These are phyloP conservation scores for Mycosphaerella sp. DNA, from an alignment of 2,329 filamentous ascomycete genomes.

Conservation along the genomic window DNA sequence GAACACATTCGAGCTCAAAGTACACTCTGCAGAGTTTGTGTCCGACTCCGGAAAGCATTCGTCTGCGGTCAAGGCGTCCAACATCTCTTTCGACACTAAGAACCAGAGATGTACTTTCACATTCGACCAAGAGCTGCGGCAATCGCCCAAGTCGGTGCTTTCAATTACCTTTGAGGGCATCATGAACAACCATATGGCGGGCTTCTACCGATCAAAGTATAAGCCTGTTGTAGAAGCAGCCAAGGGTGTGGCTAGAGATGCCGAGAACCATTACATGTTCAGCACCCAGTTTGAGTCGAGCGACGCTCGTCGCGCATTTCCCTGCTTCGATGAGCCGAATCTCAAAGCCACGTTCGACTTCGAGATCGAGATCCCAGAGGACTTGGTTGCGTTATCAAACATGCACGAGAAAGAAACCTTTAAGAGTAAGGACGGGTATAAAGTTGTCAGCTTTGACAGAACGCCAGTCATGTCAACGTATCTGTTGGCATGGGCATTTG, in stretches of 20 bases:
- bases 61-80: conserved; percentile 54
- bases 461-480: conserved; percentile 88
- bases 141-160: conserved; percentile 60
- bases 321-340: conserved; percentile 97
- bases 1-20: conserved; percentile 78
- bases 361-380: conserved; percentile 80
- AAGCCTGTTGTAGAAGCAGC: conserved; percentile 68
- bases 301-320: conserved; percentile 89
- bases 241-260: conserved; percentile 69
- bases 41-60: conserved; percentile 54
- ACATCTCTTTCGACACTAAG: conserved; percentile 73
- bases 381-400: conserved; percentile 85
- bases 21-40: conserved; percentile 60
- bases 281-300: conserved; percentile 98
- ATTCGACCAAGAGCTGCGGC: conserved; percentile 66
- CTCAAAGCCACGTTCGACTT: conserved; percentile 96
- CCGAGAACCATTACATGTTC: conserved; percentile 59
- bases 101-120: conserved; percentile 75
- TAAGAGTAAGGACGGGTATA: conserved; percentile 58
- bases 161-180: conserved; percentile 70
- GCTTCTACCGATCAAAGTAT: conserved; percentile 92
- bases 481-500: conserved; percentile 86
- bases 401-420: conserved; percentile 78
- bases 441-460: conserved; percentile 69
- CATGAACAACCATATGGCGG: conserved; percentile 90